Percentiles rank a stretch among this genome's conserved stretches.
These are phyloP conservation scores for Neurospora sp. DNA, from an alignment of 495 filamentous ascomycete genomes.

Conservation along the genomic window DNA sequence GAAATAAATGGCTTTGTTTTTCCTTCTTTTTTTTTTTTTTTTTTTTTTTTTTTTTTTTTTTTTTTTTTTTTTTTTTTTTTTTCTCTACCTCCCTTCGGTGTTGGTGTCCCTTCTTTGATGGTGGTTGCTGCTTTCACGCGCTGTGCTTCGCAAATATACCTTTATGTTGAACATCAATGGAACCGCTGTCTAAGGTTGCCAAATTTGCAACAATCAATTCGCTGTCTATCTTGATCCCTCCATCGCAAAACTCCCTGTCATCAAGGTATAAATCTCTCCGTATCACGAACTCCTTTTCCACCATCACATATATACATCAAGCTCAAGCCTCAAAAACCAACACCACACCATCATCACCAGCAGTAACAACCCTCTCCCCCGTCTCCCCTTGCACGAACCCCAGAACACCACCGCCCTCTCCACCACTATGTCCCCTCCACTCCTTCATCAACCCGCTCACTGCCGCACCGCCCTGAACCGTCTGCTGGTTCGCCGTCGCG, in stretches of 20 bases:
- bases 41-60: neutral
- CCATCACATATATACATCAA: neutral
- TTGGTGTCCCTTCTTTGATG: neutral
- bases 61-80: neutral
- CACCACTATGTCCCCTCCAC: conserved; percentile 74
- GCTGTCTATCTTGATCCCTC: neutral
- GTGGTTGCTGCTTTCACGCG: neutral
- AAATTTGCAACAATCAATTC: neutral
- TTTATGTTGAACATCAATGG: neutral
- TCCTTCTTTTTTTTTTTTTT: neutral
- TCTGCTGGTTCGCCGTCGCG: conserved; percentile 48
- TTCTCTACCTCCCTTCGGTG: neutral
- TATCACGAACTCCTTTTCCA: neutral
- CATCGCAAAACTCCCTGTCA: neutral
- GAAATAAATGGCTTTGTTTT: too few species aligned
- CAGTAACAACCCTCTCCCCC: conserved; percentile 68
- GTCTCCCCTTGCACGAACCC: conserved; percentile 71
- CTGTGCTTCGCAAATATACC: neutral
- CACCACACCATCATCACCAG: conserved; percentile 73
- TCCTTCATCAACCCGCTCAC: conserved; percentile 59
- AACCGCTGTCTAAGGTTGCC: neutral
- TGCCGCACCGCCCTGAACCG: conserved; percentile 17
- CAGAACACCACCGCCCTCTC: conserved; percentile 79
- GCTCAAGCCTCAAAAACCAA: conserved; percentile 54
- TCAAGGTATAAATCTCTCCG: neutral